These are phyloP conservation scores for Cucumis sativus DNA, from an alignment of 306 rosid genomes.

Conservation along the genomic window Cucumber_9930_V3 NC_026656.2:8310501-8311000, in stretches of 20 bases:
- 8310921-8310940: too few species aligned
- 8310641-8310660: conserved; percentile 4
- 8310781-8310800: not conserved
- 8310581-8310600: conserved; percentile 1
- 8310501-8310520: not conserved
- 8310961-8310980: too few species aligned
- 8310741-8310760: not conserved
- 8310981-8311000: too few species aligned
- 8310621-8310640: conserved; percentile 2
- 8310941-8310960: too few species aligned
- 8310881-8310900: not conserved
- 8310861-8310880: not conserved
- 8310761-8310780: not conserved
- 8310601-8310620: conserved; percentile 9
- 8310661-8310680: not conserved
- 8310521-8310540: not conserved
- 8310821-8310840: not conserved
- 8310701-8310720: not conserved
- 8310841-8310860: not conserved
- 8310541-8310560: not conserved
- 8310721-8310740: not conserved
- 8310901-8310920: too few species aligned
- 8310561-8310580: not conserved
- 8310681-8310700: not conserved
- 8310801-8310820: not conserved